Evolutionary conservation across 768 basidiomycete species (phyloP), one percentile per base, ranked within the genome.

Genomic region (Auricularia sp.): DNA sequence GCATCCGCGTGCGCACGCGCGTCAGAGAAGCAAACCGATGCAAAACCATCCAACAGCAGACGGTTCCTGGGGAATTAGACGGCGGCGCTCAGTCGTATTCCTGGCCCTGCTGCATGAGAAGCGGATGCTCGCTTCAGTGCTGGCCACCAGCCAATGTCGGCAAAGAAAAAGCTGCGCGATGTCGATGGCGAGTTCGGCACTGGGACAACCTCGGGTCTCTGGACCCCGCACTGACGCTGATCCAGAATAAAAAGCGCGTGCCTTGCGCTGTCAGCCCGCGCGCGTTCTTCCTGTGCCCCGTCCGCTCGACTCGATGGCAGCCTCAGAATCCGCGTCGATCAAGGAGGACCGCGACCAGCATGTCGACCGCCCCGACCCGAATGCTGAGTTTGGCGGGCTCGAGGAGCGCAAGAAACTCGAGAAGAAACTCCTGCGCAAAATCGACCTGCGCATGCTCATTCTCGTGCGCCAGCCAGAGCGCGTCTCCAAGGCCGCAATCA

Each of bases 361-460:
- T 24, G 56, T n/a, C 56, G 56, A 16, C 58, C 63, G 56, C 66
- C 51, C 63, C 56, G 56, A 59, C 56, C 56, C 24, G 7, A 59
- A 59, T 29, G 72, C 75, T n/a, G 78, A 85, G 67, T 83, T 83
- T 63, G 82, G 80, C 47, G 81, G 80, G 16, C 69, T 70, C 3
- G 82, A 81, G 66, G 76, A 72, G 24, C 78, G 84, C 62, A 76
- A 71, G 67, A 72, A 54, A 39, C 74, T 87, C 18, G 86, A 86
- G 73, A 79, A 75, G 67, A 82, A 77, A 67, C 75, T 87, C 14
- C 69, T 86, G 62, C 71, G 76, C 68, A 87, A 86, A 70, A 67
- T 88, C 58, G 85, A 87, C 69, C 65, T 80, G 39, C 73, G 62
- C 63, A 74, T 80, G 72, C 73, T 75, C 24, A 80, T 82, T 66